Percentiles rank a stretch among this genome's conserved stretches.
phyloP scores from a whole-genome alignment of 148 eudicot genomes.

The Beta vulgaris region DNA sequence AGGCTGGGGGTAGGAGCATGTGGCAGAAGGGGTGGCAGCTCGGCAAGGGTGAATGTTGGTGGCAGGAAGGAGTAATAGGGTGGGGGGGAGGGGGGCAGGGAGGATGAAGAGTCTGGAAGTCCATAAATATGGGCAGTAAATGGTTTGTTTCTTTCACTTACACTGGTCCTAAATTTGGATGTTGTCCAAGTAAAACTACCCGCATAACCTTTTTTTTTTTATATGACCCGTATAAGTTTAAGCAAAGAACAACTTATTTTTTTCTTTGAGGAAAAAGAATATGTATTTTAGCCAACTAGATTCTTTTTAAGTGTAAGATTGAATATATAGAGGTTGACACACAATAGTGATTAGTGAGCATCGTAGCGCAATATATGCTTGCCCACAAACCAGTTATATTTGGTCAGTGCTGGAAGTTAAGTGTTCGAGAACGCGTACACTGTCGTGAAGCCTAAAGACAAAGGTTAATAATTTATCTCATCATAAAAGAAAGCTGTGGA shows the following conservation, averaged over 20 bases:
- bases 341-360: slow-evolving; percentile 1
- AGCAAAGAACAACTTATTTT: no score
- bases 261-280: no score
- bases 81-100: background rate
- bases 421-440: background rate
- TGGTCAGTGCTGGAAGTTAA: background rate
- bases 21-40: background rate
- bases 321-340: background rate
- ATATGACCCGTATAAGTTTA: no score
- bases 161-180: no score
- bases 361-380: background rate
- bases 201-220: no score
- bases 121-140: no score
- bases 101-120: no score
- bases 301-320: background rate
- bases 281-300: no score
- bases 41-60: background rate
- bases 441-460: background rate
- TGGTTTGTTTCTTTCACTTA: no score
- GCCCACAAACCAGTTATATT: background rate
- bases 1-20: background rate
- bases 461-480: background rate
- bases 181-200: no score
- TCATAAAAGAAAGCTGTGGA: background rate
- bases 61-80: background rate